Base-by-base conservation (phyloP, 2,329 filamentous ascomycete genomes). In the Arthrinium phaeospermum region DNA sequence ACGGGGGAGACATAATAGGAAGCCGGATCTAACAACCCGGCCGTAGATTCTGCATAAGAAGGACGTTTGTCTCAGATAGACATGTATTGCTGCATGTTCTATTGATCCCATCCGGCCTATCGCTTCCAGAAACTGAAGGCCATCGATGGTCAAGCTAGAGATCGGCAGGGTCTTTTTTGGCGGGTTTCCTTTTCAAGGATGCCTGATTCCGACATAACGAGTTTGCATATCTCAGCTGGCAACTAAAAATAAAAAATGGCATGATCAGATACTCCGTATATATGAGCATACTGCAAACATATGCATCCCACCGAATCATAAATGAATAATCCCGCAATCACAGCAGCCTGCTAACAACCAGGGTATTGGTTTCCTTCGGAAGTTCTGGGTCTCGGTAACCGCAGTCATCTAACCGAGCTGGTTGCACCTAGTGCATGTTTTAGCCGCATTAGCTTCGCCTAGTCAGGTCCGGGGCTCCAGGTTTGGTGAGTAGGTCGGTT, bases 391-490 rank as follows among this genome's bases (percentile, higher is more conserved):
- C 46, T 47, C 46, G 19, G 22, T 47, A 47, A 47, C 19, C 2
- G 7, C 6, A 47, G 27, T 30, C 8, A 7, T 47, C 19, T 47
- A 61, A 37, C 53, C 53, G 53, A 61, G 53, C 30, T 61, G 30
- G 10, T 10, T n/a, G 30, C 3, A n/a, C 30, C 53, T 61, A 30
- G 53, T 16, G 51, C 4, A 27, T n/a, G 27, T 34, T 53, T 53
- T 37, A 61, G 53, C 53, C 53, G 53, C 53, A 30, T 61, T 61
- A 37, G 30, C 34, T 30, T 61, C 2, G 16, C 13, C 53, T 61
- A 61, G 53, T 61, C 53, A 61, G 53, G 53, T 37, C 53, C 53
- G 53, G 53, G 53, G 53, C 53, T 61, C 53, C 30, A 22, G 53
- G 19, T 37, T 37, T 34, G 49, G 49, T n/a, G 37, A 10, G 30